Evolutionary conservation across 2,329 filamentous ascomycete genomes (phyloP), one percentile per base, ranked within the genome.

Genomic region (Hypoxylon sp.): DNA sequence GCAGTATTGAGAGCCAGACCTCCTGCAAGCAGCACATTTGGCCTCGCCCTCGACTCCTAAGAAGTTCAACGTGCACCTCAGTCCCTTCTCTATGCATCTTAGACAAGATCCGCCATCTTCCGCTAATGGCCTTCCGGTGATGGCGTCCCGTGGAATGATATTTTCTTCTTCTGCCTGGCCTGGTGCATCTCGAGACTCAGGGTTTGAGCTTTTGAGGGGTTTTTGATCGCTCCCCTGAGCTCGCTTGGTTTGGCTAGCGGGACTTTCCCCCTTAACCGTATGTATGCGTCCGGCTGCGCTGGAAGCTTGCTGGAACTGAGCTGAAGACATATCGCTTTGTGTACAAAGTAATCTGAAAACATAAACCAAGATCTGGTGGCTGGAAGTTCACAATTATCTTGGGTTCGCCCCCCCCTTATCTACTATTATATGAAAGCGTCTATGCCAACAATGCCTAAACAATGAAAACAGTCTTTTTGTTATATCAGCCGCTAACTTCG

Each of bases 11-110:
- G 42, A 20, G 1, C 33, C 45, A 0, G 69, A 67, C 11, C 74
- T 63, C 16, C 55, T 58, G 18, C 74, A 75, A 1, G 68, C 72
- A 1, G 64, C 57, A 49, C 74, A 75, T 53, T 65, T 67, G 0
- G 20, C 22, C 12, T 66, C 69, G 1, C 4, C n/a, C 11, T 71
- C 67, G n/a, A 58, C 42, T 1, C 65, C 69, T 3, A 60, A 0
- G 56, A 65, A 74, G 8, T 48, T 63, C 0, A 75, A 65, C 6
- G 74, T 75, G 62, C 74, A 75, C 5, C 48, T 54, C 0, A 74
- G 70, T 1, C 53, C 68, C 18, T 74, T 72, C 14, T 70, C 64
- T 2, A 33, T 42, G 30, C 73, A 75, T 6, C 70, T 53, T 1
- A 75, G 48, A 49, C 73, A 75, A n/a, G 66, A 44, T 2, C 49